A percentile compares a stretch with the other conserved stretches of the same genome.
These are phyloP conservation scores for Globisporangium spinosum DNA, from an alignment of 352 stramenopile species.

Conservation along the genomic window DNA sequence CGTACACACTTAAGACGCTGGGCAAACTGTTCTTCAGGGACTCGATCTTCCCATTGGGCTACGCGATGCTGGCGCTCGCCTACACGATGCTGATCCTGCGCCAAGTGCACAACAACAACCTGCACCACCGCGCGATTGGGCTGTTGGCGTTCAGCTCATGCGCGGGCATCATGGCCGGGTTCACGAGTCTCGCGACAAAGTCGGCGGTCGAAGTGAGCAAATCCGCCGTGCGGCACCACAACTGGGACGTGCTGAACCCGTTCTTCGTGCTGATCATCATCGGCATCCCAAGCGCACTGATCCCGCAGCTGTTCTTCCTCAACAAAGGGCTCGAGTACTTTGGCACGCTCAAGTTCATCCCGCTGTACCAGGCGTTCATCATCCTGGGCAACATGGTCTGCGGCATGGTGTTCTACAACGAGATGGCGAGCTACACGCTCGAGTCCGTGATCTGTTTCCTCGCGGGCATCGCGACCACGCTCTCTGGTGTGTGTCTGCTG, in stretches of 20 bases:
- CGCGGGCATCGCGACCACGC: constrained; percentile 48
- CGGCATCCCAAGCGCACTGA: constrained; percentile 50
- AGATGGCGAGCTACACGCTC: constrained; percentile 59
- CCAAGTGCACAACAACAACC: constrained; percentile 42
- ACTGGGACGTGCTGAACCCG: constrained; percentile 53
- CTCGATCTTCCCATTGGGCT: constrained; percentile 52
- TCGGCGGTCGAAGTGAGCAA: constrained; percentile 67
- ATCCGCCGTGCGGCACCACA: constrained; percentile 33
- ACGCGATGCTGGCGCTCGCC: constrained; percentile 41
- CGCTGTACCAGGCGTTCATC: constrained; percentile 80
- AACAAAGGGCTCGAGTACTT: constrained; percentile 80
- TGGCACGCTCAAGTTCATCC: constrained; percentile 78
- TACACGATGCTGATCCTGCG: constrained; percentile 57
- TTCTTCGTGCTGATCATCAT: constrained; percentile 67
- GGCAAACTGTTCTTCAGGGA: constrained; percentile 43
- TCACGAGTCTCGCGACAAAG: constrained; percentile 76
- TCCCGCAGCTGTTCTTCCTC: constrained; percentile 73
- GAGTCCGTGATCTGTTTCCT: constrained; percentile 45
- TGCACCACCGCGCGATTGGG: constrained; percentile 41
- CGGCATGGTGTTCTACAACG: constrained; percentile 78
- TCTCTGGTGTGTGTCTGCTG: constrained; percentile 57
- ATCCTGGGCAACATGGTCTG: constrained; percentile 76
- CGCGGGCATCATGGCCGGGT: constrained; percentile 72
- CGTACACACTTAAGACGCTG: constrained; percentile 57
- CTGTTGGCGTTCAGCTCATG: constrained; percentile 70